A percentile compares a stretch with the other conserved stretches of the same genome.
Evolutionary conservation across 305 asterid genomes (phyloP).

Genomic region (Ajuga reptans): DNA sequence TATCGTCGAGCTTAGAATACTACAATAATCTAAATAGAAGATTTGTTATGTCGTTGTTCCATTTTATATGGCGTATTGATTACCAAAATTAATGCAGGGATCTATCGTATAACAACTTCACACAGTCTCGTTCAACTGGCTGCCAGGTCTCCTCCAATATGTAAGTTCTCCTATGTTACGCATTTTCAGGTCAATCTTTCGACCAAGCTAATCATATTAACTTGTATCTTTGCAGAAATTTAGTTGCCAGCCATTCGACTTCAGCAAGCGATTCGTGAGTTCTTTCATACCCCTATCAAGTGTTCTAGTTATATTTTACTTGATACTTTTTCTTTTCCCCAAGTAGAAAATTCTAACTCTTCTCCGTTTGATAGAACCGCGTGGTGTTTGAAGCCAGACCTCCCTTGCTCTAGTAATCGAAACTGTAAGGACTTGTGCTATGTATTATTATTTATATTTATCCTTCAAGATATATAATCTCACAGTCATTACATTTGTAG

Average conservation of each 20-base stretch:
- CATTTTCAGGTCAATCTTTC: neutral
- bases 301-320: neutral
- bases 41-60: neutral
- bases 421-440: slow-evolving; percentile 33
- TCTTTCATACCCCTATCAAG: neutral
- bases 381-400: slow-evolving; percentile 69
- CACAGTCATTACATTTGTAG: slow-evolving; percentile 31
- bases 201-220: slow-evolving; percentile 15
- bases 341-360: slow-evolving; percentile 6
- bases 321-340: neutral
- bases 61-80: neutral
- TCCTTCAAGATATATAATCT: neutral
- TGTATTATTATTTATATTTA: neutral
- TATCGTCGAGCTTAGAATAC: neutral
- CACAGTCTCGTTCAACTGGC: slow-evolving; percentile 24
- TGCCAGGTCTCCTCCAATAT: slow-evolving; percentile 35
- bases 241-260: slow-evolving; percentile 61
- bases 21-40: neutral
- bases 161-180: slow-evolving; percentile 36
- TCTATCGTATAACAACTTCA: slow-evolving; percentile 80
- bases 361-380: slow-evolving; percentile 24
- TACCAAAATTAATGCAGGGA: slow-evolving; percentile 51
- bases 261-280: slow-evolving; percentile 55
- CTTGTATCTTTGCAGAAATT: slow-evolving; percentile 45
- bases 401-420: slow-evolving; percentile 50